Evolutionary conservation across 768 basidiomycete species (phyloP), one percentile per base, ranked within the genome.

Genomic region (Candolleomyces efflorescens): DNA sequence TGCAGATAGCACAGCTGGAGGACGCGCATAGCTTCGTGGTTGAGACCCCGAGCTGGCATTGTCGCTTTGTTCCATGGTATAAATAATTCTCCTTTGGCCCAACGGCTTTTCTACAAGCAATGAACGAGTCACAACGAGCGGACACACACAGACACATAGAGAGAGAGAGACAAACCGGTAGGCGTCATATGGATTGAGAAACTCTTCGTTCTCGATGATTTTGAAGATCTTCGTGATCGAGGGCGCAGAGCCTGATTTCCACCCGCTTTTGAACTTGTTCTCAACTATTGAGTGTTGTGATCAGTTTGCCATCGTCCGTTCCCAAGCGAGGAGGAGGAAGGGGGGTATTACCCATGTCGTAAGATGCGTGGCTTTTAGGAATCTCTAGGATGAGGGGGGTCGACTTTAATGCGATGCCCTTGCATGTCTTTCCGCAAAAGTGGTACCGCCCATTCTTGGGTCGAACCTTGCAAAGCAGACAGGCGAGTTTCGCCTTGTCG

Each of bases 51-150:
- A 72, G 61, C 9, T 55, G 63, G 46, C 71, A 72, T 44, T 43
- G 59, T 43, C 67, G 53, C 36, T 56, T 60, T 2, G 71, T 72
- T 20, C 71, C 71, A 41, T 72, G 71, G 53, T 70, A 72, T 1
- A 69, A 62, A 53, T 70, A 72, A 9, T 62, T 63, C 59, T 71
- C 69, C 15, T 68, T 71, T n/a, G n/a, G n/a, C 3, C 69, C 69
- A 1, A 65, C 55, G 13, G 22, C 55, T 59, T 62, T 64, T 50
- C 67, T 67, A 24, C 27, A 23, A 44, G 17, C n/a, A 1, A 15
- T 50, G 26, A 13, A 9, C 23, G 36, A 9, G 32, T 44, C 26
- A 18, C 54, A 18, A 10, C 47, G 5, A 24, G 11, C n/a, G 22
- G 12, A 3, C 24, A 5, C 23, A 9, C 6, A 11, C 13, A 24